A percentile compares a stretch with the other conserved stretches of the same genome.
phyloP scores from a whole-genome alignment of 2,329 filamentous ascomycete genomes.

The Clonostachys sp. region DNA sequence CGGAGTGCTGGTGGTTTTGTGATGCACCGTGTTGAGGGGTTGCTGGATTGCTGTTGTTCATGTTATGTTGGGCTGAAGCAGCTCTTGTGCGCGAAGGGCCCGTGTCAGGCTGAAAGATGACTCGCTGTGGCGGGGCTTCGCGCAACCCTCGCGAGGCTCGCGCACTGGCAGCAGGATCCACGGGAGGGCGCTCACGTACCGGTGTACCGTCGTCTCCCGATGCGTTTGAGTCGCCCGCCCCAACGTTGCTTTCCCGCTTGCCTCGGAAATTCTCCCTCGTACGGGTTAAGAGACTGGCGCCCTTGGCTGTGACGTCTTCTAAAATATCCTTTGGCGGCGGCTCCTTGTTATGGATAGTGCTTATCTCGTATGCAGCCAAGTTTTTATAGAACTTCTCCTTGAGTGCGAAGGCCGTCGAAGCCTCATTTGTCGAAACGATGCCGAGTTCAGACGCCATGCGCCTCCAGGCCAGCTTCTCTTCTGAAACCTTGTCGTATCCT shows the following conservation, averaged over 20 bases:
- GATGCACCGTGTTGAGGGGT: conserved; percentile 1
- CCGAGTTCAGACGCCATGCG: conserved; percentile 73
- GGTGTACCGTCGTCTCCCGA: conserved; percentile 58
- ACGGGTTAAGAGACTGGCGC: conserved; percentile 71
- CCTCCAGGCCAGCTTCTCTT: conserved; percentile 82
- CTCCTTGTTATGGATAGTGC: conserved; percentile 69
- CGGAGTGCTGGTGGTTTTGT: conserved; percentile 19
- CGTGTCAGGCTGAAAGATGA: conserved; percentile 81
- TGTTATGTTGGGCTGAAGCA: conserved; percentile 1
- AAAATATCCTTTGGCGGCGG: conserved; percentile 86
- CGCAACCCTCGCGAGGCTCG: conserved; percentile 63
- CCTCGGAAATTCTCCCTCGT: conserved; percentile 71
- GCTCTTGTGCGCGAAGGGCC: conserved; percentile 52
- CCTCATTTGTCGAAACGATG: conserved; percentile 68
- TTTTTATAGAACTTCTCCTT: conserved; percentile 91
- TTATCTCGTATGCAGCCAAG: conserved; percentile 82
- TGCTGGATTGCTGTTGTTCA: conserved; percentile 1
- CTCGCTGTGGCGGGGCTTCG: conserved; percentile 78
- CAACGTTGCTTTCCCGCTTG: conserved; percentile 42
- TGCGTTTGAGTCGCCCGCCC: conserved; percentile 50
- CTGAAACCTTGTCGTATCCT: conserved; percentile 81
- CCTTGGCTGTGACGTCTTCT: conserved; percentile 82
- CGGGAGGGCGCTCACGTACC: conserved; percentile 43
- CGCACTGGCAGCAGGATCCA: conserved; percentile 47
- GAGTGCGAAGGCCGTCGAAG: conserved; percentile 79